A percentile compares a stretch with the other conserved stretches of the same genome.
phyloP scores from a whole-genome alignment of 1,284 basidiomycete genomes.

The Marasmius sp. region DNA sequence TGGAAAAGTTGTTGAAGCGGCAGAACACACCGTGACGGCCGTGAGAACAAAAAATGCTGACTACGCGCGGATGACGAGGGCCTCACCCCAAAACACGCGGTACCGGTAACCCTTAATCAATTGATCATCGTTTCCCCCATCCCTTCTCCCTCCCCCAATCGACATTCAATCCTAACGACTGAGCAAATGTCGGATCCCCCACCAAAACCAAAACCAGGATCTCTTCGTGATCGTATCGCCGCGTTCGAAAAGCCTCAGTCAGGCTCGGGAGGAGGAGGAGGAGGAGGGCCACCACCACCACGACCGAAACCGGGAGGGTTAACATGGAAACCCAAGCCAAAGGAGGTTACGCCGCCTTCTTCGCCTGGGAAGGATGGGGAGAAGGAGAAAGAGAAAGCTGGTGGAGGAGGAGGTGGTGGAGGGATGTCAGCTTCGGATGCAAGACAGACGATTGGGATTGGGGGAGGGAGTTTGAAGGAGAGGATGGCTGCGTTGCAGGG shows the following conservation, averaged over 20 bases:
- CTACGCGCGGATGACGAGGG: too few species aligned
- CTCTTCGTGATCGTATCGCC: constrained; percentile 80
- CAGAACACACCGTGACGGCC: too few species aligned
- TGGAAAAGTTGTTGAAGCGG: too few species aligned
- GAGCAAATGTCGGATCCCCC: constrained; percentile 46
- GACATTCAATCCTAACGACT: background rate
- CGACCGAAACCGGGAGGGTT: constrained; percentile 72
- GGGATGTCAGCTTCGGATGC: constrained; percentile 85
- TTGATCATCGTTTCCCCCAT: too few species aligned
- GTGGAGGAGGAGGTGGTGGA: constrained; percentile 31
- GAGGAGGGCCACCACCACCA: constrained; percentile 50
- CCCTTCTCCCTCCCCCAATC: too few species aligned
- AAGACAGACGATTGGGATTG: constrained; percentile 72
- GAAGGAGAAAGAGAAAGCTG: constrained; percentile 20
- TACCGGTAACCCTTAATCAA: too few species aligned
- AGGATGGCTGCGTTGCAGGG: constrained; percentile 91
- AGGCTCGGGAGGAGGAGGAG: constrained; percentile 47
- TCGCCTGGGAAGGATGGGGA: constrained; percentile 28
- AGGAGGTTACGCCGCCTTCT: constrained; percentile 49
- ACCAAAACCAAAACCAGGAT: constrained; percentile 63
- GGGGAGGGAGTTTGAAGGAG: constrained; percentile 75
- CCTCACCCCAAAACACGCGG: too few species aligned
- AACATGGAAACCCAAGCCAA: constrained; percentile 63
- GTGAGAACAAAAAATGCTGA: too few species aligned
- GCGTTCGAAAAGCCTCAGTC: constrained; percentile 69